Evolutionary conservation across 2,329 filamentous ascomycete species (phyloP), one percentile per base, ranked within the genome.

Genomic region (Microdochium paspali): DNA sequence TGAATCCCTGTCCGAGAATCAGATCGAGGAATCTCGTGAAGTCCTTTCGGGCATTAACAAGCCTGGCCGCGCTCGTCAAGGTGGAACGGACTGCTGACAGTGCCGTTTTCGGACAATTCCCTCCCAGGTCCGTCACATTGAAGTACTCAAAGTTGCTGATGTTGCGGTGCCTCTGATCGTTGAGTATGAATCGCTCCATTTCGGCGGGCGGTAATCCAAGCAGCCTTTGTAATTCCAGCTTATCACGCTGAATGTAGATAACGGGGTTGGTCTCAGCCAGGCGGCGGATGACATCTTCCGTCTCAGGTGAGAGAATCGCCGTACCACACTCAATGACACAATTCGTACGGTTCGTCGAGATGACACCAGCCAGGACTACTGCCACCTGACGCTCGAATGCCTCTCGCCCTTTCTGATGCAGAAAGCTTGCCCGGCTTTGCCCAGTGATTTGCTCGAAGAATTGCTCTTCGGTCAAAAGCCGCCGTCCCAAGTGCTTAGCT

Each of bases 81-180:
- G 66, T 67, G 5, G 66, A 65, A 42, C 67, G 63, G 26, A 66
- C 58, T 24, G 63, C 59, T 3, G 58, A 56, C 9, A 65, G 60
- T 6, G 61, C 57, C 1, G 61, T 56, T 2, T 57, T 45, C 10
- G 56, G 51, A 3, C 52, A 56, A 31, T 61, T 59, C 23, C 62
- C 63, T 44, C 69, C 67, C 3, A 65, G 59, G 48, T 72, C 71
- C 51, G 80, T 75, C 12, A 85, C 67, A 54, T 87, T 87, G 66
- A 79, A 87, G 59, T 85, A 88, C 58, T 88, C 84, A 47, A 84
- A 70, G 52, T 86, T 88, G 10, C 82, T 81, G 61, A 80, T 84
- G 5, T 70, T 67, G 47, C 82, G 73, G 54, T 85, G 77, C 28
- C 77, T 72, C 26, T 71, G 67, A 46, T 76, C 74, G 23, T 71